Percentiles rank a stretch among this genome's conserved stretches.
Evolutionary conservation across 768 basidiomycete species (phyloP).

Genomic region (Hericium coralloides): DNA sequence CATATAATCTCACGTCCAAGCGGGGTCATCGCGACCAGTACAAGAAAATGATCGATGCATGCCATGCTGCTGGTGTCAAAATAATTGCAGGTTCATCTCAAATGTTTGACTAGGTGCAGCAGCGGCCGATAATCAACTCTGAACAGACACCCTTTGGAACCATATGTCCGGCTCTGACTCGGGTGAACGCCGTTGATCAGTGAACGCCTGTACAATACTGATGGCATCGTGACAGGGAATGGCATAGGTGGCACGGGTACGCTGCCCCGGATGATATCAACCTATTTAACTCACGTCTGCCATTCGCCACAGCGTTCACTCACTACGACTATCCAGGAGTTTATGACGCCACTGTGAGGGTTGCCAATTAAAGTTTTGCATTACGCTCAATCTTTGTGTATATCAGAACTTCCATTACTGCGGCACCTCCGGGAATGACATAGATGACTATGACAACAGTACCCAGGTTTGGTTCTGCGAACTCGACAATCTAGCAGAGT

Average conservation of each 20-base stretch:
- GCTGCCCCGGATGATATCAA: neutral
- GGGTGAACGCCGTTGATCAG: neutral
- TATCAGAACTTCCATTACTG: conserved; percentile 54
- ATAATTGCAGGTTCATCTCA: conserved; percentile 26
- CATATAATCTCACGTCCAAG: conserved; percentile 57
- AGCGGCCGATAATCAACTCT: conserved; percentile 12
- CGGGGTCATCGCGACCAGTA: conserved; percentile 50
- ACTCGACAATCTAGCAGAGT: conserved; percentile 32
- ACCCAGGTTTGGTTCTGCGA: conserved; percentile 40
- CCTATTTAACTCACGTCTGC: neutral
- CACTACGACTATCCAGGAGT: conserved; percentile 34
- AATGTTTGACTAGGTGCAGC: conserved; percentile 13
- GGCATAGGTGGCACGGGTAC: conserved; percentile 8
- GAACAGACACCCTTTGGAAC: conserved; percentile 48
- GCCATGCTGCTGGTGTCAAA: conserved; percentile 28
- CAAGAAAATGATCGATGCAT: conserved; percentile 29
- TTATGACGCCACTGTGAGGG: conserved; percentile 11
- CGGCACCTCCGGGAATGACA: conserved; percentile 43
- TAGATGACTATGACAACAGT: conserved; percentile 44
- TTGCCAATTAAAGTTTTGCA: neutral
- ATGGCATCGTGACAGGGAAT: conserved; percentile 20
- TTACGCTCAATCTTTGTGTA: neutral
- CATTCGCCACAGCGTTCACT: conserved; percentile 27
- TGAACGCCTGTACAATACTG: neutral
- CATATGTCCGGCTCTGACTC: conserved; percentile 50